Conservation (phyloP, 208 protist genomes). For the Trypanosomatidae sp. region DNA sequence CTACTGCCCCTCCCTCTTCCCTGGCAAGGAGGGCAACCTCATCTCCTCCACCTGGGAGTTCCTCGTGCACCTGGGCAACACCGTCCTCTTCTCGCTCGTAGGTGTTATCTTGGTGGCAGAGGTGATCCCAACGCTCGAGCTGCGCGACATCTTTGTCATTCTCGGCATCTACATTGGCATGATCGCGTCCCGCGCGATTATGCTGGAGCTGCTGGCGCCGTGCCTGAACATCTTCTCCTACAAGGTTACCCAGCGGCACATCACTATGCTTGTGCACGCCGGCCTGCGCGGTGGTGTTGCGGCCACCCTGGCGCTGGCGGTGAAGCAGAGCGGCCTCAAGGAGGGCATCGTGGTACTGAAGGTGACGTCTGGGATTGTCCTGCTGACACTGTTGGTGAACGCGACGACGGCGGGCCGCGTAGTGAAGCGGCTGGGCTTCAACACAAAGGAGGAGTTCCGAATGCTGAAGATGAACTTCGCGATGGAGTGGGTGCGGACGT, state of each 20-base stretch:
- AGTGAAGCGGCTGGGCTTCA: slow-evolving; percentile 53
- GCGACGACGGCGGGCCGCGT: slow-evolving; percentile 58
- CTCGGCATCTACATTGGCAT: slow-evolving; percentile 65
- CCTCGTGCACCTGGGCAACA: slow-evolving; percentile 85
- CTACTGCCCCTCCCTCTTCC: slow-evolving; percentile 76
- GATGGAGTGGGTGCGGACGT: slow-evolving; percentile 40
- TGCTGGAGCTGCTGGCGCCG: slow-evolving; percentile 69
- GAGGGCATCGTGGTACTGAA: slow-evolving; percentile 63
- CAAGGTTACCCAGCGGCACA: slow-evolving; percentile 44
- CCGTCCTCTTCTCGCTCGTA: slow-evolving; percentile 85
- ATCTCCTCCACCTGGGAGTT: slow-evolving; percentile 88
- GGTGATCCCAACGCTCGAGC: slow-evolving; percentile 48
- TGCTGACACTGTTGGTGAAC: slow-evolving; percentile 74
- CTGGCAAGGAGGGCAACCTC: slow-evolving; percentile 64
- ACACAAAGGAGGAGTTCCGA: slow-evolving; percentile 52
- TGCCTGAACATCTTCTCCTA: slow-evolving; percentile 71
- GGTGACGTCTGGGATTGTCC: slow-evolving; percentile 74
- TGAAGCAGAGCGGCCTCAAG: slow-evolving; percentile 47
- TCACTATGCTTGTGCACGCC: slow-evolving; percentile 62
- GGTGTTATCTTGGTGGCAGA: slow-evolving; percentile 83
- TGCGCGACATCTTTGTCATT: slow-evolving; percentile 59
- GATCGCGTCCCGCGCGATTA: slow-evolving; percentile 51
- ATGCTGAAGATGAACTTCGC: slow-evolving; percentile 64
- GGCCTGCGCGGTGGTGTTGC: slow-evolving; percentile 85
- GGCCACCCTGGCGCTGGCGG: slow-evolving; percentile 69